Evolutionary conservation across 441 rosid species (phyloP).

Genomic region (Gossypium trilobum): DNA sequence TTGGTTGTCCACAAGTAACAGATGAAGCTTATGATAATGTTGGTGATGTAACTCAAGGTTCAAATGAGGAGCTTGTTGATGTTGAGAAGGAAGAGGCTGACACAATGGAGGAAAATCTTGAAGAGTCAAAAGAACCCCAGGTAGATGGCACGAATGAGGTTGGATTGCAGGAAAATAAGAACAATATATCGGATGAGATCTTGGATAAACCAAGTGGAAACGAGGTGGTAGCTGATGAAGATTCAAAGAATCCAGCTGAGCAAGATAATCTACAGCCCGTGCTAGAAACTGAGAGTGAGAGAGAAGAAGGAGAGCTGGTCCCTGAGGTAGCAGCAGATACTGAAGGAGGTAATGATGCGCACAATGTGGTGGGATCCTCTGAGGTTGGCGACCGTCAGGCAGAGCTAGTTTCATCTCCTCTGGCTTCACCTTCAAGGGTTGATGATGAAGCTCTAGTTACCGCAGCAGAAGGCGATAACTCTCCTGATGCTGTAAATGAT

Average conservation of each 20-base stretch:
- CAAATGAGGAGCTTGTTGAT: conserved; percentile 43
- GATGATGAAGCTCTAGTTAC: conserved; percentile 39
- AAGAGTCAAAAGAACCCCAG: conserved; percentile 43
- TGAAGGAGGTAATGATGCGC: conserved; percentile 42
- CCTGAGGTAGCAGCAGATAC: conserved; percentile 54
- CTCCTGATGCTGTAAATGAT: conserved; percentile 43
- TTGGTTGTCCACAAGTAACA: conserved; percentile 23
- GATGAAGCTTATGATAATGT: conserved; percentile 47
- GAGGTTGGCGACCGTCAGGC: conserved; percentile 43
- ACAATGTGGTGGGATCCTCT: conserved; percentile 38
- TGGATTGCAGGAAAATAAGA: conserved; percentile 35
- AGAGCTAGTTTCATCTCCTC: conserved; percentile 38
- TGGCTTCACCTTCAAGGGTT: conserved; percentile 54
- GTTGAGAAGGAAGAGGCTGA: conserved; percentile 58
- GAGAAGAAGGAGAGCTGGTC: conserved; percentile 81
- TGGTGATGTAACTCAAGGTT: conserved; percentile 31
- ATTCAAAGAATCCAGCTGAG: conserved; percentile 37
- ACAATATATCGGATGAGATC: conserved; percentile 34
- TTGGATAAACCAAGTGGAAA: conserved; percentile 42
- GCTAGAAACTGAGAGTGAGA: conserved; percentile 52
- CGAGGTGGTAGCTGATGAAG: conserved; percentile 38
- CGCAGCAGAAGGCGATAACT: conserved; percentile 39
- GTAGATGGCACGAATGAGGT: conserved; percentile 33
- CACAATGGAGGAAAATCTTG: conserved; percentile 35
- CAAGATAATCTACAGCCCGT: conserved; percentile 38